Evolutionary conservation across 768 basidiomycete species (phyloP).

Genomic region (Tulasnella sp.): DNA sequence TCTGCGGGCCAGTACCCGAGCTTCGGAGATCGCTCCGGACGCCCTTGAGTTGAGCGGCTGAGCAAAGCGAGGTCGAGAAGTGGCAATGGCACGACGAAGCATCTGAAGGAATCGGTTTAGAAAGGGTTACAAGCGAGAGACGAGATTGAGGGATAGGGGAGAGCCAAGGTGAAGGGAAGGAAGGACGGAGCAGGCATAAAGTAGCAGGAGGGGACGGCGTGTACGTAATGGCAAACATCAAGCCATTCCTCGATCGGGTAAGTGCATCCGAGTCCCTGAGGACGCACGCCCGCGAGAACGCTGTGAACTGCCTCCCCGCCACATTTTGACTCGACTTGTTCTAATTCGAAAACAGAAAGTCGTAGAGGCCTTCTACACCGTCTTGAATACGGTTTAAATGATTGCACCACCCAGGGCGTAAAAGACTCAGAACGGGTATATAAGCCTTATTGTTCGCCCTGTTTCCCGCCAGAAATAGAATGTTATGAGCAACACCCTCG

Average conservation of each 20-base stretch:
- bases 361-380: no score
- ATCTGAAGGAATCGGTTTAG: background rate
- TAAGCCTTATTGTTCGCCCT: no score
- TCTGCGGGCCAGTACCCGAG: background rate
- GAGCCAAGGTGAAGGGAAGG: background rate
- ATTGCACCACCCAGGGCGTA: no score
- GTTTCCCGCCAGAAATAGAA: background rate
- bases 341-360: no score
- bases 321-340: no score
- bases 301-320: no score
- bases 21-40: background rate
- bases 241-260: background rate
- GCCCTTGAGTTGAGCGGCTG: background rate
- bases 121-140: background rate
- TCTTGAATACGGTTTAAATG: no score
- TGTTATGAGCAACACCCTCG: background rate
- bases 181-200: background rate
- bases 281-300: no score
- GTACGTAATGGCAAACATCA: background rate
- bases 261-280: no score
- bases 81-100: background rate
- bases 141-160: constrained; percentile 4
- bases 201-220: background rate
- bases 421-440: no score
- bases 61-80: background rate